Conservation (phyloP, 352 stramenopile genomes). For the Phytophthora citricola region DNA sequence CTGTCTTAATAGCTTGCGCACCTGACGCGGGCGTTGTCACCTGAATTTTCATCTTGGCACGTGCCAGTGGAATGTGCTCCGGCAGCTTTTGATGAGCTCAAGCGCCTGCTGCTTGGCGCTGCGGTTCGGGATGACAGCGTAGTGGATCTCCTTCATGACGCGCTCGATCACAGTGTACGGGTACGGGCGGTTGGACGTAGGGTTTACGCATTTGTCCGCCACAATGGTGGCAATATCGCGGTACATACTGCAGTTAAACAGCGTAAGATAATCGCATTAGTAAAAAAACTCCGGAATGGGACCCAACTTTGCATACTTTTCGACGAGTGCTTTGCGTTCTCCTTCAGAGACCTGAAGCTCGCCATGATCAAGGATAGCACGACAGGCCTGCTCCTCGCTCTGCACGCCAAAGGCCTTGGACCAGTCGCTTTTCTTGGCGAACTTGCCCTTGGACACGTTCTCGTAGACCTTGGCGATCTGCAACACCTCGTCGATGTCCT, state of each 20-base stretch:
- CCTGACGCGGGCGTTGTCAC: constrained; percentile 64
- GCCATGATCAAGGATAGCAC: constrained; percentile 96
- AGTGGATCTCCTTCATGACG: constrained; percentile 97
- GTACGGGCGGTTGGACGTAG: constrained; percentile 94
- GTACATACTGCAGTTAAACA: constrained; percentile 73
- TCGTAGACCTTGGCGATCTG: constrained; percentile 98
- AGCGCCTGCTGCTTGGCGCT: constrained; percentile 97
- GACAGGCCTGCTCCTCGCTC: constrained; percentile 92
- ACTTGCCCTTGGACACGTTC: constrained; percentile 98
- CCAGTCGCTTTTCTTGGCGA: constrained; percentile 95
- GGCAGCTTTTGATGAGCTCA: constrained; percentile 96
- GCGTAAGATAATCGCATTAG: constrained; percentile 10
- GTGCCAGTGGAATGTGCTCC: constrained; percentile 93
- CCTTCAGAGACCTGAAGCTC: constrained; percentile 97
- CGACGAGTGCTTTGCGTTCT: constrained; percentile 92
- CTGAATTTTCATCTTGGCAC: constrained; percentile 97
- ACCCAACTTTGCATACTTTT: constrained; percentile 62
- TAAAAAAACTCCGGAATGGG: neutral
- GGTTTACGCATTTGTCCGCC: constrained; percentile 97
- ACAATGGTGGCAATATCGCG: constrained; percentile 97
- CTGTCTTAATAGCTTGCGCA: constrained; percentile 64
- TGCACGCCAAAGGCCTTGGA: constrained; percentile 93
- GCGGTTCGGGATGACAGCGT: constrained; percentile 94
- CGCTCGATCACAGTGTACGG: constrained; percentile 97
- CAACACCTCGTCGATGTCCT: constrained; percentile 98